A percentile compares a stretch with the other conserved stretches of the same genome.
Conservation (phyloP, 306 rosid species). For the Carpinus fangiana region DNA sequence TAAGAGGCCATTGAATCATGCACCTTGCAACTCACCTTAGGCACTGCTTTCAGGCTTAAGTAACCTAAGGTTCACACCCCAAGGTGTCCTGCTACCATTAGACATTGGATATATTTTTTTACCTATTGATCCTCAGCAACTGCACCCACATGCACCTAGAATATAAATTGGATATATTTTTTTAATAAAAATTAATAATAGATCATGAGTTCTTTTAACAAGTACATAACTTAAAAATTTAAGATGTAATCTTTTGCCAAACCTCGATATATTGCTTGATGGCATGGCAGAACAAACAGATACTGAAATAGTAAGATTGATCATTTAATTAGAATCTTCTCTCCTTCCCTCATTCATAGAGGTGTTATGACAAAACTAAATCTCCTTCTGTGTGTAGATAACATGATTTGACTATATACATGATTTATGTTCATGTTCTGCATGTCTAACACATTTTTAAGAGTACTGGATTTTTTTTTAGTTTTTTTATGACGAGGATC, state of each 20-base stretch:
- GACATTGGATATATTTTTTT: background rate
- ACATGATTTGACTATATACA: background rate
- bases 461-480: background rate
- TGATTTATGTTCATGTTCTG: background rate
- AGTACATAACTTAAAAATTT: background rate
- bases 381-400: background rate
- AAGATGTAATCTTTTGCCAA: background rate
- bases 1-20: too few species aligned
- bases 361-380: background rate
- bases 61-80: background rate
- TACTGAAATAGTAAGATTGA: background rate
- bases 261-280: background rate
- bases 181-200: too few species aligned
- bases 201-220: too few species aligned
- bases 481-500: too few species aligned
- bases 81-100: background rate
- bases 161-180: background rate
- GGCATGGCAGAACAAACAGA: background rate
- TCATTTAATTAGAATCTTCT: background rate
- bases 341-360: background rate
- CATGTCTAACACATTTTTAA: background rate
- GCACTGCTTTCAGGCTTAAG: background rate
- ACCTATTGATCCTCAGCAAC: too few species aligned
- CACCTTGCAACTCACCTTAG: too few species aligned
- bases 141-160: background rate